phyloP scores from a whole-genome alignment of 202 grass and related monocot species.

The Panicum virgatum region DNA sequence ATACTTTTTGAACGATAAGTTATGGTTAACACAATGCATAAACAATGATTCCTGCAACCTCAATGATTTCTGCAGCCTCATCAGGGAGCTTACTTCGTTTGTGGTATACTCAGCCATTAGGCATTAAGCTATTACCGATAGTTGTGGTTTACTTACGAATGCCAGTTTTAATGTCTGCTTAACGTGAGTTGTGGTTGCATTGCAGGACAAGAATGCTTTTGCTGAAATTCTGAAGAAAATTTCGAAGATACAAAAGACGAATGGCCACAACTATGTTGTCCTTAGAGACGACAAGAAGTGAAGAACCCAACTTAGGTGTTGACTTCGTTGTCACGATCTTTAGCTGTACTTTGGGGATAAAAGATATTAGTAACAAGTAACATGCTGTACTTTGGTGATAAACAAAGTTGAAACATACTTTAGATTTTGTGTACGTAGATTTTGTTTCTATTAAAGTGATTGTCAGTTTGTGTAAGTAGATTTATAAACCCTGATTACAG shows the following conservation, averaged over 20 bases:
- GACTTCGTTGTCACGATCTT: not conserved
- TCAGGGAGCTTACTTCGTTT: not conserved
- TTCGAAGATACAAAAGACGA: conserved; percentile 93
- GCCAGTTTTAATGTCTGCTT: conserved; percentile 8
- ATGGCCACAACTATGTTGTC: conserved; percentile 84
- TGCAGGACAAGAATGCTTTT: conserved; percentile 90
- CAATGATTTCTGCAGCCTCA: conserved; percentile 18
- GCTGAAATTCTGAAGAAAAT: conserved; percentile 90
- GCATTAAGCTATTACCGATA: not conserved
- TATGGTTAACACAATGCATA: conserved; percentile 12
- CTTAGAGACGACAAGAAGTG: conserved; percentile 79
- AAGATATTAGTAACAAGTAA: conserved; percentile 38
- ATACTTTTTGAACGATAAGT: not conserved
- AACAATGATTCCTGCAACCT: conserved; percentile 22
- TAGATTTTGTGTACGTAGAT: too few species aligned
- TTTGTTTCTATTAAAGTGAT: too few species aligned
- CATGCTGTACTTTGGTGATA: not conserved
- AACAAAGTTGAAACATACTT: not conserved
- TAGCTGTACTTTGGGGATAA: not conserved
- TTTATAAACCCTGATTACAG: too few species aligned
- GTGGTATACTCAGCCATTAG: not conserved
- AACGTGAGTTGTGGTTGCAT: conserved; percentile 8
- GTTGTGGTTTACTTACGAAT: not conserved
- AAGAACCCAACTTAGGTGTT: conserved; percentile 21
- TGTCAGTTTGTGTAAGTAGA: too few species aligned